Evolutionary conservation across 192 early-diverging fungal genomes (phyloP).

Genomic region (Paraglomus occultum): DNA sequence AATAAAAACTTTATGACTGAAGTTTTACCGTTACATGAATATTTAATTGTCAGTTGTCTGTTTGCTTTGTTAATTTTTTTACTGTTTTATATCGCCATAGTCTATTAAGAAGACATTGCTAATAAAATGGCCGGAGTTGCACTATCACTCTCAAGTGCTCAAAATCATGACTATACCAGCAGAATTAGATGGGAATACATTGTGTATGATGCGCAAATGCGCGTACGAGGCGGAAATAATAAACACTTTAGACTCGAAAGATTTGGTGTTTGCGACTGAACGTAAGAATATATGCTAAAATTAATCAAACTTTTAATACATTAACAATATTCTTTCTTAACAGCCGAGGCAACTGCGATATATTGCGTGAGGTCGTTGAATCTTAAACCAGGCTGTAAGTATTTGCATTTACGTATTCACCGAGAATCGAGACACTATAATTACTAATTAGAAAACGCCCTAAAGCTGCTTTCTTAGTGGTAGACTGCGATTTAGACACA

Average conservation of each 20-base stretch:
- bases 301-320: too few species aligned
- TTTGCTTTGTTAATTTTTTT: background rate
- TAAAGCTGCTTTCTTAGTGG: constrained; percentile 39
- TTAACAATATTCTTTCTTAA: too few species aligned
- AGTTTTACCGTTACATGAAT: too few species aligned
- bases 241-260: background rate
- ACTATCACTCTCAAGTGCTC: background rate
- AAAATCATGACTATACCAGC: background rate
- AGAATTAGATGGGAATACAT: background rate
- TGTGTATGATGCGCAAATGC: constrained; percentile 16
- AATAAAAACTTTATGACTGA: too few species aligned
- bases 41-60: too few species aligned
- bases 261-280: constrained; percentile 2
- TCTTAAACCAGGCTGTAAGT: background rate
- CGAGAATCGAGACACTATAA: too few species aligned
- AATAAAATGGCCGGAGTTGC: constrained; percentile 2
- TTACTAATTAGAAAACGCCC: too few species aligned
- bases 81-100: too few species aligned
- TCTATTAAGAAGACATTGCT: constrained; percentile 6
- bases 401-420: background rate
- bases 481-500: constrained; percentile 45
- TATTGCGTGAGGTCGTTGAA: constrained; percentile 17
- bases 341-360: constrained; percentile 27
- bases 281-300: too few species aligned
- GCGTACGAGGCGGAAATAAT: background rate